Conservation (phyloP, 2,329 filamentous ascomycete genomes). For the Metarhizium album region DNA sequence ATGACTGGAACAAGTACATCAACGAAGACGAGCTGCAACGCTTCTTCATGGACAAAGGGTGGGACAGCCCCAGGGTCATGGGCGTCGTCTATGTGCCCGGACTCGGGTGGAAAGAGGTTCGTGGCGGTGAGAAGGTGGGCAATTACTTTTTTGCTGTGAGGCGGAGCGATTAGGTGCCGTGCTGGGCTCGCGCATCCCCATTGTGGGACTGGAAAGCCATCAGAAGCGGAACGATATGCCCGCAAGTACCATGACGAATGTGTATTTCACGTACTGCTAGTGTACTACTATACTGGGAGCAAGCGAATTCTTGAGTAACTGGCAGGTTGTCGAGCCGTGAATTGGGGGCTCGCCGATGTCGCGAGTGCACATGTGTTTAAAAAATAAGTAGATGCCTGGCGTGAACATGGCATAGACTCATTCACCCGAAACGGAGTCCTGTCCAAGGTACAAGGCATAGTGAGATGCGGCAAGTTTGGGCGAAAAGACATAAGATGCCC, state of each 20-base stretch:
- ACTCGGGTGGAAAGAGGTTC: conserved; percentile 76
- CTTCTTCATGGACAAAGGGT: conserved; percentile 43
- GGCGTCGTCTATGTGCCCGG: conserved; percentile 88
- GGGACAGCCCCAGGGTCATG: conserved; percentile 52
- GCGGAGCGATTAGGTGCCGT: conserved; percentile 14
- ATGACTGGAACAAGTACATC: conserved; percentile 95
- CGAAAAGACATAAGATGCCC: too few relatives aligned
- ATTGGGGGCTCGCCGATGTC: neutral
- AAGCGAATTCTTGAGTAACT: neutral
- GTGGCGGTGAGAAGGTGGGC: conserved; percentile 71
- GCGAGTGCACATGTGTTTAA: neutral
- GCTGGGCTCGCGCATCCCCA: too few relatives aligned
- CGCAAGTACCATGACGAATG: neutral
- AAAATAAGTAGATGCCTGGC: neutral
- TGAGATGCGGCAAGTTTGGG: neutral
- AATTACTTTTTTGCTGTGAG: conserved; percentile 93
- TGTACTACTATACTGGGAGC: neutral
- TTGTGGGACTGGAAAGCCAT: too few relatives aligned
- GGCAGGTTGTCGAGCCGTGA: neutral
- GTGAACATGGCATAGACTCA: too few relatives aligned
- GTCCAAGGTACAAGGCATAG: neutral
- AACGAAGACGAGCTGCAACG: conserved; percentile 66
- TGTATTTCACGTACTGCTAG: neutral
- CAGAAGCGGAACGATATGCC: neutral
- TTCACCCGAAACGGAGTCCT: neutral